phyloP scores from a whole-genome alignment of 1,139 yeast genomes.

The Suhomyces anneliseae region DNA sequence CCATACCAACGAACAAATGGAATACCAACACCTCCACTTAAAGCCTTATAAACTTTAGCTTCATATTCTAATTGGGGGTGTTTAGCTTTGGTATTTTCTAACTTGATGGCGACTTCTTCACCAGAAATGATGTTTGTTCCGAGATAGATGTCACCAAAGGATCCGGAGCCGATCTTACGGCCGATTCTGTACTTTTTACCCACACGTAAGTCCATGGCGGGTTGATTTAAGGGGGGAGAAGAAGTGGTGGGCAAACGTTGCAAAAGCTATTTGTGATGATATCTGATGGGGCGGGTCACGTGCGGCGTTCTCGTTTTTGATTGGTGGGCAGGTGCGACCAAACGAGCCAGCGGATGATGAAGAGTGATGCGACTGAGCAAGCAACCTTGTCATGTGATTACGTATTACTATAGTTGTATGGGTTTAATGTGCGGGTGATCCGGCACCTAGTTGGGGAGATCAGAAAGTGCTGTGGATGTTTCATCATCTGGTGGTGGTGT shows the following conservation, averaged over 20 bases:
- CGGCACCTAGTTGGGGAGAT: neutral
- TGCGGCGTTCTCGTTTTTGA: neutral
- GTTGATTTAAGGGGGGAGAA: neutral
- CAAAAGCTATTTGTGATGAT: neutral
- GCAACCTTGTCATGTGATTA: neutral
- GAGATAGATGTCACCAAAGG: constrained; percentile 94
- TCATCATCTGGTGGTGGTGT: no score
- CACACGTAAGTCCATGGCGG: constrained; percentile 72
- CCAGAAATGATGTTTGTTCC: constrained; percentile 94
- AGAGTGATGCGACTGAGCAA: neutral
- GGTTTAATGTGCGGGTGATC: neutral
- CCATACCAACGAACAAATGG: constrained; percentile 98
- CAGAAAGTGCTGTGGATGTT: no score
- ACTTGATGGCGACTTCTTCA: constrained; percentile 95
- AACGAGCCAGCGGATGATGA: neutral
- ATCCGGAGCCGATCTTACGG: constrained; percentile 95
- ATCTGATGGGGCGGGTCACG: neutral
- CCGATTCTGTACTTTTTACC: constrained; percentile 96
- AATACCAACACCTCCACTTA: constrained; percentile 96
- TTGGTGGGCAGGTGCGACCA: neutral
- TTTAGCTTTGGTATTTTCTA: constrained; percentile 85
- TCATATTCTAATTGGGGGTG: constrained; percentile 98
- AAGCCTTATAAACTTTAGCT: constrained; percentile 89
- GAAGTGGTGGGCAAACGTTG: neutral
- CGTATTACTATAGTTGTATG: neutral